These are phyloP conservation scores for Colletotrichum salicis DNA, from an alignment of 2,329 filamentous ascomycete genomes.

Conservation along the genomic window DNA sequence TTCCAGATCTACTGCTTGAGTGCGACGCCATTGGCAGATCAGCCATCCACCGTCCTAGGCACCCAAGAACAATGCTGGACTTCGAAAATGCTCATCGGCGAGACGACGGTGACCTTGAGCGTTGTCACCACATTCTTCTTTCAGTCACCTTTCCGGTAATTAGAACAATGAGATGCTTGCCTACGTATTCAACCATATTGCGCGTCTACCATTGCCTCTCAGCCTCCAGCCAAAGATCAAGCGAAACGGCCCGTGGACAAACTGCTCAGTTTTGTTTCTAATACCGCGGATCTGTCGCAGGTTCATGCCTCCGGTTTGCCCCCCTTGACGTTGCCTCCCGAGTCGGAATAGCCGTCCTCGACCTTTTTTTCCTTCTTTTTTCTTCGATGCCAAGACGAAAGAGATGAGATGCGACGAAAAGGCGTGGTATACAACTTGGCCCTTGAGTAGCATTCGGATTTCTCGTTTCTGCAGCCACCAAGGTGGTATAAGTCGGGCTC, in stretches of 20 bases:
- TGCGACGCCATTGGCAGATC: conserved; percentile 7
- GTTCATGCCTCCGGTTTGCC: conserved; percentile 14
- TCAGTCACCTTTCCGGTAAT: not conserved
- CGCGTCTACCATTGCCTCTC: conserved; percentile 1
- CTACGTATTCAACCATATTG: not conserved
- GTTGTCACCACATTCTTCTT: not conserved
- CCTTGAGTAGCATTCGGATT: not conserved
- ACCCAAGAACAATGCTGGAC: not conserved
- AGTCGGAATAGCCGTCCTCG: conserved; percentile 14
- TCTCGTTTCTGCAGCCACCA: not conserved
- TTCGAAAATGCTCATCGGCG: not conserved
- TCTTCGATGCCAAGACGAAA: conserved; percentile 11
- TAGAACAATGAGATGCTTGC: not conserved
- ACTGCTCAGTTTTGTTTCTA: conserved; percentile 33
- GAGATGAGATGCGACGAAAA: conserved; percentile 1
- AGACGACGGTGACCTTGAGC: not conserved
- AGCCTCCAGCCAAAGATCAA: not conserved
- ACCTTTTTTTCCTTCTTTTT: not conserved
- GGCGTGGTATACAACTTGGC: not conserved
- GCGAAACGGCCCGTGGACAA: conserved; percentile 29
- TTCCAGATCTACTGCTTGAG: conserved; percentile 17
- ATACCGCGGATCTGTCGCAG: conserved; percentile 35
- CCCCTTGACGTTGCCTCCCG: not conserved
- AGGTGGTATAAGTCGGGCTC: conserved; percentile 3
- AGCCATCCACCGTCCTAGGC: not conserved